A percentile compares a stretch with the other conserved stretches of the same genome.
These are phyloP conservation scores for Nigrospora oryzae DNA, from an alignment of 2,329 filamentous ascomycete species.

Conservation along the genomic window DNA sequence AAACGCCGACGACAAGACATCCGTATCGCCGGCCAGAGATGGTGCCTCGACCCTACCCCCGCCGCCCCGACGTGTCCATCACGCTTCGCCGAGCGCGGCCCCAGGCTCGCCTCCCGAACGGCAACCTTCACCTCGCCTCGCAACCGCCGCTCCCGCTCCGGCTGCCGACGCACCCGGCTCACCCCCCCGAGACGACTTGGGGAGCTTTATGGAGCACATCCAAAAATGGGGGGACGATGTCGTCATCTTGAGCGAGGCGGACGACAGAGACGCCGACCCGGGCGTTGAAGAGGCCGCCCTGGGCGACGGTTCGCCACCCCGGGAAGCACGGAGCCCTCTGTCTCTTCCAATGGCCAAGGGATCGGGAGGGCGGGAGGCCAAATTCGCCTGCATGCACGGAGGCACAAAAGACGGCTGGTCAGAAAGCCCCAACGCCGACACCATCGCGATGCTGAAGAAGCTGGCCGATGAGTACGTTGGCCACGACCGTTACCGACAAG, in stretches of 20 bases:
- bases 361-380: constrained; percentile 28
- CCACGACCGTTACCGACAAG: constrained; percentile 67
- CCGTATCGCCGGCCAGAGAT: constrained; percentile 5
- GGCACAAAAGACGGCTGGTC: constrained; percentile 33
- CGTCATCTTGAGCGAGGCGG: too few species aligned
- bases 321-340: constrained; percentile 16
- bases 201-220: too few species aligned
- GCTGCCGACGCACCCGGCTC: too few species aligned
- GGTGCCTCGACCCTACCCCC: background rate
- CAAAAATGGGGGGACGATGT: too few species aligned
- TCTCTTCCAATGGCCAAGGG: background rate
- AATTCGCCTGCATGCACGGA: constrained; percentile 46
- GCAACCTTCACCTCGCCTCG: too few species aligned
- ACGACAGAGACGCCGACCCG: too few species aligned
- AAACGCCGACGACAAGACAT: constrained; percentile 26
- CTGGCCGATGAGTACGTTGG: constrained; percentile 73
- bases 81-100: too few species aligned
- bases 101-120: too few species aligned
- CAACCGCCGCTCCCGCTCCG: too few species aligned
- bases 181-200: too few species aligned
- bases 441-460: constrained; percentile 67
- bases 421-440: constrained; percentile 63
- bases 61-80: background rate
- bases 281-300: too few species aligned
- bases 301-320: too few species aligned